A percentile compares a stretch with the other conserved stretches of the same genome.
phyloP scores from a whole-genome alignment of 2,329 filamentous ascomycete genomes.

The Monosporascus sp. region DNA sequence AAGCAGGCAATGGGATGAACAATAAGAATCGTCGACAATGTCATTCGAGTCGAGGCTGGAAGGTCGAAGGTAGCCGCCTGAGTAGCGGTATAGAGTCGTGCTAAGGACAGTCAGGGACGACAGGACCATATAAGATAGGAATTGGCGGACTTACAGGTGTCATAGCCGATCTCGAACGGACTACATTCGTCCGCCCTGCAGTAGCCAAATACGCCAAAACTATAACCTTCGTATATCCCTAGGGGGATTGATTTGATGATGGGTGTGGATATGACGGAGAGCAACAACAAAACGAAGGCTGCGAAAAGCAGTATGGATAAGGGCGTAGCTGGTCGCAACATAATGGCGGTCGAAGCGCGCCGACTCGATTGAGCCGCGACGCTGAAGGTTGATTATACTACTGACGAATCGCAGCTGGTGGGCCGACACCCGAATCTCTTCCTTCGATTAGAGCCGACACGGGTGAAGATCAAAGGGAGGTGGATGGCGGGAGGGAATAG shows the following conservation, averaged over 20 bases:
- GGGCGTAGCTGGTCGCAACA: slow-evolving; percentile 90
- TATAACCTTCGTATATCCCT: slow-evolving; percentile 67
- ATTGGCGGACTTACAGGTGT: slow-evolving; percentile 57
- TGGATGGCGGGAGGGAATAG: not conserved
- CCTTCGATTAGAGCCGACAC: slow-evolving; percentile 6
- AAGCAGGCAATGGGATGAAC: slow-evolving; percentile 88
- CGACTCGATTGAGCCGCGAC: slow-evolving; percentile 24
- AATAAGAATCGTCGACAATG: slow-evolving; percentile 82
- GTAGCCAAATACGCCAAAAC: slow-evolving; percentile 90
- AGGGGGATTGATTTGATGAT: slow-evolving; percentile 82
- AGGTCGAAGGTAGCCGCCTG: slow-evolving; percentile 47
- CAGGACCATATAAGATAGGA: not conserved
- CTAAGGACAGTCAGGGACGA: slow-evolving; percentile 14
- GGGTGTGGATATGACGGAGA: slow-evolving; percentile 87
- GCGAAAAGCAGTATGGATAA: slow-evolving; percentile 77
- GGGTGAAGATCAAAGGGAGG: slow-evolving; percentile 1
- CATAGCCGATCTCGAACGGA: slow-evolving; percentile 76
- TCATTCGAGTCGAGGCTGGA: slow-evolving; percentile 45
- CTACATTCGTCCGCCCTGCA: slow-evolving; percentile 66
- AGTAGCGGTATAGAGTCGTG: slow-evolving; percentile 6
- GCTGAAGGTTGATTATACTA: slow-evolving; percentile 8
- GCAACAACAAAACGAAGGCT: slow-evolving; percentile 78
- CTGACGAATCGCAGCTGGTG: slow-evolving; percentile 2
- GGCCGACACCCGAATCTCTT: not conserved
- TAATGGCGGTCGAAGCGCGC: slow-evolving; percentile 41